Evolutionary conservation across 2,329 filamentous ascomycete genomes (phyloP).

Genomic region (Polytolypa hystricis): DNA sequence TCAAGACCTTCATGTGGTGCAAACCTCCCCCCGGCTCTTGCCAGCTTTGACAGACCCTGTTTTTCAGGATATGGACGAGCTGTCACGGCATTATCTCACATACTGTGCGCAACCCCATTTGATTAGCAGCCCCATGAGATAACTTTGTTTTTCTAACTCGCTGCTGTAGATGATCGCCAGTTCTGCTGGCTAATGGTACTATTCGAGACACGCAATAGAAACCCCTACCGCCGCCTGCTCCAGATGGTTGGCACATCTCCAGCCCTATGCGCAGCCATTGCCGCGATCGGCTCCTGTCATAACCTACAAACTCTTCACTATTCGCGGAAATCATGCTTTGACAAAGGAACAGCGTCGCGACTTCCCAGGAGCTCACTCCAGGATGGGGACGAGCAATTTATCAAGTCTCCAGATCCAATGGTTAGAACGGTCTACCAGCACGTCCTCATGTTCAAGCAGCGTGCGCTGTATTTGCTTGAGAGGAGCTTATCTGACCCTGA

Average conservation of each 20-base stretch:
- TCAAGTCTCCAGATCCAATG: neutral
- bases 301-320: constrained; percentile 14
- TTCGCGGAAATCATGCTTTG: constrained; percentile 1
- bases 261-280: constrained; percentile 35
- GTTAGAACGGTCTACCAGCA: constrained; percentile 21
- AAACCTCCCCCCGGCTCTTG: too few species aligned
- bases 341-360: neutral
- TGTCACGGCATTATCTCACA: constrained; percentile 37
- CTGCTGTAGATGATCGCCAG: constrained; percentile 23
- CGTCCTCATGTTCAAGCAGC: constrained; percentile 39
- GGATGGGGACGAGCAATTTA: constrained; percentile 1
- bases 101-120: constrained; percentile 27
- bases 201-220: constrained; percentile 35
- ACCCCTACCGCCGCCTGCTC: constrained; percentile 40
- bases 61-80: constrained; percentile 34
- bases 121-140: constrained; percentile 1
- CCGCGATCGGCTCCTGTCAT: constrained; percentile 40
- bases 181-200: constrained; percentile 37
- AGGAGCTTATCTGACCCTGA: constrained; percentile 20
- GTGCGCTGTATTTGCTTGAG: constrained; percentile 34
- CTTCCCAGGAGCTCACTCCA: neutral
- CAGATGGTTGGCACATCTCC: constrained; percentile 35
- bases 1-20: neutral
- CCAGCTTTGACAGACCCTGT: constrained; percentile 29
- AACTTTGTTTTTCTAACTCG: too few species aligned